Evolutionary conservation across 129 eudicot species (phyloP).

Genomic region (Tanacetum coccineum): DNA sequence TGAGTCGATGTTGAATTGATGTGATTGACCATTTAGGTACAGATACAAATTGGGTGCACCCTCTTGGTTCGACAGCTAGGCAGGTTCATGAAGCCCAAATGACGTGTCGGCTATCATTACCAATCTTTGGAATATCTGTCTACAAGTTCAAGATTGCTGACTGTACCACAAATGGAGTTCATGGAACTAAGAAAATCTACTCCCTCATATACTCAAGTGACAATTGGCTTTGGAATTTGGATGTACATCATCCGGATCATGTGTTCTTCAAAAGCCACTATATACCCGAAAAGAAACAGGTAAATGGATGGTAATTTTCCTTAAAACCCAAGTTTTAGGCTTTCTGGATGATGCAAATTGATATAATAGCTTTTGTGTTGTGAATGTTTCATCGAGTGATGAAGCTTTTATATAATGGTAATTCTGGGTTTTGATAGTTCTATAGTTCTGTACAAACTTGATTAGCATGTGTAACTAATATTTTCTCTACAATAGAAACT

Average conservation of each 20-base stretch:
- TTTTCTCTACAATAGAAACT: conserved; percentile 17
- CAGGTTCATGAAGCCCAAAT: conserved; percentile 36
- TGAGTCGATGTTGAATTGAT: conserved; percentile 13
- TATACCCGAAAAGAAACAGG: too few relatives aligned
- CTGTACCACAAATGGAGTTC: conserved; percentile 50
- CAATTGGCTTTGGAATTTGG: conserved; percentile 61
- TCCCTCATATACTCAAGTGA: conserved; percentile 61
- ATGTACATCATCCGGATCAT: too few relatives aligned
- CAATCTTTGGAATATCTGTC: conserved; percentile 68
- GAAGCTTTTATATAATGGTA: too few relatives aligned
- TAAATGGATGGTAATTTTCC: background rate
- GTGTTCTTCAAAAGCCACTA: too few relatives aligned
- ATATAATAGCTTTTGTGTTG: background rate
- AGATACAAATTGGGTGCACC: conserved; percentile 28
- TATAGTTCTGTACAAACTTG: conserved; percentile 24
- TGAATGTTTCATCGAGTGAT: conserved; percentile 20
- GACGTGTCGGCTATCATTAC: conserved; percentile 42
- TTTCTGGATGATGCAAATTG: background rate
- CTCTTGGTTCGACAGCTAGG: conserved; percentile 33
- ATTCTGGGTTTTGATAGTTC: too few relatives aligned
- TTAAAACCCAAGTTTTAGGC: conserved; percentile 3
- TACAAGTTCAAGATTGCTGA: conserved; percentile 66
- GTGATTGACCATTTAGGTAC: conserved; percentile 31
- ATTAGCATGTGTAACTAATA: conserved; percentile 21
- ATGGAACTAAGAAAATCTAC: conserved; percentile 49